Conservation (phyloP, 2,329 filamentous ascomycete species). For the Sclerotinia sclerotiorum region DNA sequence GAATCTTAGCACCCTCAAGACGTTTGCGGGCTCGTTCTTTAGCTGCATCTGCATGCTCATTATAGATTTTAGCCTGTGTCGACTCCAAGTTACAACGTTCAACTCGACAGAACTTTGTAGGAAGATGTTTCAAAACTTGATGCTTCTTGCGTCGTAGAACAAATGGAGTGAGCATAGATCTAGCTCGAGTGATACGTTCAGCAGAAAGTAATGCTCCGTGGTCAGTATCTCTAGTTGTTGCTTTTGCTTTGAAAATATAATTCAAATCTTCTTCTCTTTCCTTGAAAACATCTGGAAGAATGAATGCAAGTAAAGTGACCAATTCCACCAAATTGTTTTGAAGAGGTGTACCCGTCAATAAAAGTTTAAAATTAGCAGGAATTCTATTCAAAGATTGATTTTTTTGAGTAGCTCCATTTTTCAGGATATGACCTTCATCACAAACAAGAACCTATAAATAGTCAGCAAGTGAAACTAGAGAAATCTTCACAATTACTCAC, state of each 20-base stretch:
- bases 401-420: conserved; percentile 79
- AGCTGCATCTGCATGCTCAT: conserved; percentile 63
- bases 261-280: conserved; percentile 76
- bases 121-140: conserved; percentile 83
- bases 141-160: conserved; percentile 91
- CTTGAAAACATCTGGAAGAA: conserved; percentile 81
- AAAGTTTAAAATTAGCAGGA: conserved; percentile 75
- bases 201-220: conserved; percentile 82
- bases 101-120: conserved; percentile 73
- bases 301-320: conserved; percentile 86
- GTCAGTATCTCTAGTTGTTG: conserved; percentile 74
- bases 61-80: conserved; percentile 72
- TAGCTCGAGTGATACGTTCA: conserved; percentile 81
- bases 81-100: conserved; percentile 78
- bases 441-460: conserved; percentile 57
- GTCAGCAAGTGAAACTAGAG: conserved; percentile 25
- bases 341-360: conserved; percentile 87
- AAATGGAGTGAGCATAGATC: conserved; percentile 92
- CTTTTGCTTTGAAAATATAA: conserved; percentile 88
- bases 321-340: conserved; percentile 95
- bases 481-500: conserved; percentile 39
- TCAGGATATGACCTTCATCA: conserved; percentile 91
- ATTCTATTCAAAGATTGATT: conserved; percentile 80
- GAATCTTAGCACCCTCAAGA: conserved; percentile 52
- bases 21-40: conserved; percentile 56